Evolutionary conservation across 108 stramenopile species (phyloP).

Genomic region (Nitzschia palea): DNA sequence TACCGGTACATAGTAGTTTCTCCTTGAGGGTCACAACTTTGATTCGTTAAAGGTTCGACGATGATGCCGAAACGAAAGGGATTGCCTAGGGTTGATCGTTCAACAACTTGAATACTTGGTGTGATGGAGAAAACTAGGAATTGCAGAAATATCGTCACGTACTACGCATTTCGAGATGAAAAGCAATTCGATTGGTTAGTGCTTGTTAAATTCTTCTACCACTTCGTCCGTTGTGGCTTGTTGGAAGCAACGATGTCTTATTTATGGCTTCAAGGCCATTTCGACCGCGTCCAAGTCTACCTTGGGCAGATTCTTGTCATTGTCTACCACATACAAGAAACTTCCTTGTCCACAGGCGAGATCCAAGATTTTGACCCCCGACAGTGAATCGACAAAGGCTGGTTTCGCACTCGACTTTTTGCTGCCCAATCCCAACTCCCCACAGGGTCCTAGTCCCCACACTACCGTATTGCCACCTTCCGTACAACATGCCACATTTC

Average conservation of each 20-base stretch:
- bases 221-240: no score
- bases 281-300: conserved; percentile 62
- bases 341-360: conserved; percentile 84
- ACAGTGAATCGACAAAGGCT: conserved; percentile 69
- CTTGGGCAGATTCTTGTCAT: conserved; percentile 58
- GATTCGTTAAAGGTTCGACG: no score
- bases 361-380: conserved; percentile 49
- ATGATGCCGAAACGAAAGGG: no score
- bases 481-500: conserved; percentile 71
- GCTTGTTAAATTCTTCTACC: no score
- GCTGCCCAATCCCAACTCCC: conserved; percentile 76
- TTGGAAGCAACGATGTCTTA: neutral
- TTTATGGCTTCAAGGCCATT: conserved; percentile 15
- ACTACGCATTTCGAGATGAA: neutral
- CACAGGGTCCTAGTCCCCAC: conserved; percentile 80
- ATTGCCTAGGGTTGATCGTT: neutral
- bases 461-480: conserved; percentile 74
- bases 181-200: no score
- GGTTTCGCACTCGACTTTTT: conserved; percentile 79
- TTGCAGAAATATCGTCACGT: neutral
- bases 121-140: no score
- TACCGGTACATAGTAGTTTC: no score
- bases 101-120: neutral
- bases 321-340: conserved; percentile 67
- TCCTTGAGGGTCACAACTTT: no score